These are phyloP conservation scores for Pseudomicrostroma phylloplanum DNA, from an alignment of 1,284 basidiomycete genomes.

Conservation along the genomic window DNA sequence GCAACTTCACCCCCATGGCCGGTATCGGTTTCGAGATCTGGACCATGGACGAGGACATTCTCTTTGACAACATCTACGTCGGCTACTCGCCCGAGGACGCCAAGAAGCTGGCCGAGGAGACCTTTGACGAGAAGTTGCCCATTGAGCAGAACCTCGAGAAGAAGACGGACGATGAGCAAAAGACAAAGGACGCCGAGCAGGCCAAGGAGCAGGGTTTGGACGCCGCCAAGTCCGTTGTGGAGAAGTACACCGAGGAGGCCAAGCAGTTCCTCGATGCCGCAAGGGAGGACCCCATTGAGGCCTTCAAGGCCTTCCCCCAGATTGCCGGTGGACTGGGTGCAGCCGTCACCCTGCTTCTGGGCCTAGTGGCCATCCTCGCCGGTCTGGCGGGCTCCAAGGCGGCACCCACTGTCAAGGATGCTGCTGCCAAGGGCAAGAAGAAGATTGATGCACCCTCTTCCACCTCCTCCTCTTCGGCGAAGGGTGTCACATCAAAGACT, in stretches of 20 bases:
- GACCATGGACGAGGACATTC: conserved; percentile 50
- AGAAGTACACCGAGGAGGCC: conserved; percentile 25
- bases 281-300: conserved; percentile 32
- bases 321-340: conserved; percentile 39
- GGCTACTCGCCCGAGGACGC: conserved; percentile 43
- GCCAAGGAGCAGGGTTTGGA: conserved; percentile 21
- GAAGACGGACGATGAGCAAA: conserved; percentile 13
- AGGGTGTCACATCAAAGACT: conserved; percentile 23
- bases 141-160: conserved; percentile 42
- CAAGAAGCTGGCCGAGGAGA: conserved; percentile 37
- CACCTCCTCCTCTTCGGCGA: conserved; percentile 13
- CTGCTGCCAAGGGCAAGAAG: conserved; percentile 18
- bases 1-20: conserved; percentile 60
- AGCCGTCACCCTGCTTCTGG: conserved; percentile 32
- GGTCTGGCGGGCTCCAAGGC: conserved; percentile 26
- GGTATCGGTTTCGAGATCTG: conserved; percentile 49
- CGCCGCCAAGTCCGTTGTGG: conserved; percentile 19
- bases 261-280: conserved; percentile 27
- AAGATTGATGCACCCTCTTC: conserved; percentile 22
- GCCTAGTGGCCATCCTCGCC: conserved; percentile 33
- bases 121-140: conserved; percentile 41
- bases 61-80: conserved; percentile 50
- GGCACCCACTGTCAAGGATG: conserved; percentile 7
- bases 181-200: conserved; percentile 13
- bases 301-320: conserved; percentile 39